Evolutionary conservation across 2,329 filamentous ascomycete species (phyloP), one percentile per base, ranked within the genome.

Genomic region (Seiridium cupressi): DNA sequence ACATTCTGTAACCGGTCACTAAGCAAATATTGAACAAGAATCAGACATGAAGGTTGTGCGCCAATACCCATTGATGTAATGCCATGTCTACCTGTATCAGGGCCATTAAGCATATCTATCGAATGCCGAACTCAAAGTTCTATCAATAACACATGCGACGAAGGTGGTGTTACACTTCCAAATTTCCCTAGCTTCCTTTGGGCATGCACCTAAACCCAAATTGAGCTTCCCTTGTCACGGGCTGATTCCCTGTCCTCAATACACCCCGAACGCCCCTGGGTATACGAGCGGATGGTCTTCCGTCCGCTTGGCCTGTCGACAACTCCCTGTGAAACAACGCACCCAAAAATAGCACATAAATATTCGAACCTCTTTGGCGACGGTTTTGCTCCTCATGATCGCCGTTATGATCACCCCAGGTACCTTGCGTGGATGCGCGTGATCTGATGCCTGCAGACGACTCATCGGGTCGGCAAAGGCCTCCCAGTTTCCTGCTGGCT

Each of bases 261-360:
- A 53, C 32, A 38, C 32, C 51, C 51, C 44, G 36, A 55, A 55
- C 51, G 51, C 51, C 51, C 31, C 18, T 53, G 51, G 51, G 51
- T 55, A 55, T 55, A 35, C 51, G n/a, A 44, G 51, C 51, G 40
- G 51, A 55, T 42, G 26, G 8, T 42, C n/a, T 44, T 55, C 38
- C 51, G n/a, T 55, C 51, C 51, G 51, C 51, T 42, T 55, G 38
- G 38, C 51, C 51, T 55, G 36, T 31, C 13, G 9, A 55, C 38
- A 55, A 26, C 51, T n/a, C 34, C 51, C 51, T 38, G 38, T 31
- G 38, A 55, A 55, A 26, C 34, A 9, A 44, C 34, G 44, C 18
- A 18, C 51, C 51, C n/a, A 38, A 54, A 40, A 36, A 53, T n/a
- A 18, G 11, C 32, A 53, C 38, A 35, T 8, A 11, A n/a, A 53